phyloP scores from a whole-genome alignment of 2,329 filamentous ascomycete genomes.

The Cryphonectria radicalis region DNA sequence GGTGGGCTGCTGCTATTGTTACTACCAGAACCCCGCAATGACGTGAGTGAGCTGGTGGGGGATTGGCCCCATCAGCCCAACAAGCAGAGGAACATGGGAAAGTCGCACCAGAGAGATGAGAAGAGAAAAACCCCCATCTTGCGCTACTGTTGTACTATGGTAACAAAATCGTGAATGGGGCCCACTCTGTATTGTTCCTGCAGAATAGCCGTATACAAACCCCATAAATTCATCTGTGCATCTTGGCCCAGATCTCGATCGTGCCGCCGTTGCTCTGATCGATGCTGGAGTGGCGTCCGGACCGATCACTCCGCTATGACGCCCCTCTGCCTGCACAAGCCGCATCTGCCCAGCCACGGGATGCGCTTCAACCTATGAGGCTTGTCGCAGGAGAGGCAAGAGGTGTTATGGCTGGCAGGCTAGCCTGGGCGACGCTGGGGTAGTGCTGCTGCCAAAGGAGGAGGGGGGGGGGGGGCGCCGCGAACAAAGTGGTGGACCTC shows the following conservation, averaged over 20 bases:
- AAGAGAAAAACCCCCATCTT: neutral
- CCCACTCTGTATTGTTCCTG: neutral
- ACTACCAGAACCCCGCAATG: constrained; percentile 1
- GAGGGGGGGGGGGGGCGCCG: neutral
- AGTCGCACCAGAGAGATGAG: neutral
- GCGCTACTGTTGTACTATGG: neutral
- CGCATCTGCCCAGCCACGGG: constrained; percentile 10
- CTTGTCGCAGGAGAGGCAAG: neutral
- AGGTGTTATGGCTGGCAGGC: neutral
- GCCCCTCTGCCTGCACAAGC: neutral
- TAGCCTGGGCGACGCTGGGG: neutral
- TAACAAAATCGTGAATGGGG: neutral
- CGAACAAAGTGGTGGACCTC: neutral
- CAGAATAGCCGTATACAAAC: neutral
- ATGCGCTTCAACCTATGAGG: neutral
- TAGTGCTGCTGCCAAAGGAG: neutral
- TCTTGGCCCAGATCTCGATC: constrained; percentile 12
- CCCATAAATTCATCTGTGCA: constrained; percentile 8
- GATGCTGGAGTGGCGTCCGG: constrained; percentile 6
- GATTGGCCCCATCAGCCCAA: neutral
- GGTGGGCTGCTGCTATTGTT: neutral
- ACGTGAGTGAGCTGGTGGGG: constrained; percentile 3
- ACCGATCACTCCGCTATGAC: constrained; percentile 10
- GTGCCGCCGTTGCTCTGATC: neutral
- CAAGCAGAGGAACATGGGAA: neutral